A percentile compares a stretch with the other conserved stretches of the same genome.
Evolutionary conservation across 495 filamentous ascomycete genomes (phyloP).

Genomic region (Penicillium diatomitis): DNA sequence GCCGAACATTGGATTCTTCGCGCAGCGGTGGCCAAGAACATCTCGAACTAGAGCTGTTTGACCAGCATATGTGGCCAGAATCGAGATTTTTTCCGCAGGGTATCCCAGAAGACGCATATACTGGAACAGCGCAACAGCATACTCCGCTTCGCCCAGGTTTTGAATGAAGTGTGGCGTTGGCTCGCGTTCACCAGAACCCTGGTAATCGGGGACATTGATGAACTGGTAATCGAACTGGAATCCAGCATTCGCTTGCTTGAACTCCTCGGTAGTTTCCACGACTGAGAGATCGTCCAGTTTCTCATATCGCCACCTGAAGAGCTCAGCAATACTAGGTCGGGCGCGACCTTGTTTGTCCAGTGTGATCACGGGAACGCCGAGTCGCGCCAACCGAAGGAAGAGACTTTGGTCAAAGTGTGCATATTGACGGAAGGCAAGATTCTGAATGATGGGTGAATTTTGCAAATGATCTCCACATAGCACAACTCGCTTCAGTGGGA

Average conservation of each 20-base stretch:
- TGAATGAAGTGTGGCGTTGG: conserved; percentile 96
- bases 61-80: conserved; percentile 91
- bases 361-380: conserved; percentile 81
- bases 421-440: conserved; percentile 90
- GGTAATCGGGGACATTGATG: conserved; percentile 92
- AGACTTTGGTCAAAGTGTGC: conserved; percentile 93
- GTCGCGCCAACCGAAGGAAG: conserved; percentile 79
- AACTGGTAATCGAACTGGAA: conserved; percentile 95
- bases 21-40: conserved; percentile 78
- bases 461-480: conserved; percentile 94
- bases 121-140: conserved; percentile 88
- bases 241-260: conserved; percentile 76
- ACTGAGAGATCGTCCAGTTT: conserved; percentile 70
- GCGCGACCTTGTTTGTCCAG: conserved; percentile 91
- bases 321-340: conserved; percentile 71
- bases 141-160: conserved; percentile 95
- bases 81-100: conserved; percentile 81
- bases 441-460: conserved; percentile 93
- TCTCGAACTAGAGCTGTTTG: conserved; percentile 86
- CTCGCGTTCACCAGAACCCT: conserved; percentile 78
- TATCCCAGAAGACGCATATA: conserved; percentile 98
- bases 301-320: conserved; percentile 92
- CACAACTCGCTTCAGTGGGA: conserved; percentile 77
- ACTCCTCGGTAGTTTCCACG: conserved; percentile 59
- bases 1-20: conserved; percentile 76